Percentiles rank a stretch among this genome's conserved stretches.
These are phyloP conservation scores for Diaporthe citri DNA, from an alignment of 2,329 filamentous ascomycete species.

Conservation along the genomic window DNA sequence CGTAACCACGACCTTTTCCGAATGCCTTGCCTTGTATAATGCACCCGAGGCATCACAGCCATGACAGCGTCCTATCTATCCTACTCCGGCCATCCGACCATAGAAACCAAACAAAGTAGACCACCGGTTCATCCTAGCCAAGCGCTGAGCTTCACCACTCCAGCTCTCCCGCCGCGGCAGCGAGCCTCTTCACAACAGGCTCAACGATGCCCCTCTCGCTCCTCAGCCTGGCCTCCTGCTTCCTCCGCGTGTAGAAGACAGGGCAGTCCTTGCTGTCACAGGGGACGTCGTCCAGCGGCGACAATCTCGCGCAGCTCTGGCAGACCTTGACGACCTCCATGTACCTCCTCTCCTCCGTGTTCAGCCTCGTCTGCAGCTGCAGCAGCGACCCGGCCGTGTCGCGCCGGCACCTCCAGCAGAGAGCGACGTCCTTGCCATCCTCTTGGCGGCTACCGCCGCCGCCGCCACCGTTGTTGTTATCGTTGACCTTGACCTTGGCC, in stretches of 20 bases:
- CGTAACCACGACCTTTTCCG: not conserved
- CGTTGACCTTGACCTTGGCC: conserved; percentile 58
- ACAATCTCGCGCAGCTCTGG: conserved; percentile 80
- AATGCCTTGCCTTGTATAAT: not conserved
- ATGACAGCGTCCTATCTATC: not conserved
- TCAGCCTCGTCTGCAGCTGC: conserved; percentile 72
- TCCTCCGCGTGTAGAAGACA: conserved; percentile 85
- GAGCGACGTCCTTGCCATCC: conserved; percentile 50
- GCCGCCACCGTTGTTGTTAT: conserved; percentile 42
- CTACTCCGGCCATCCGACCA: not conserved
- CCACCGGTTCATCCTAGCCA: conserved; percentile 37
- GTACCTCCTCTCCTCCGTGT: conserved; percentile 72
- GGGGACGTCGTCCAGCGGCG: conserved; percentile 80
- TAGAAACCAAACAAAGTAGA: not conserved
- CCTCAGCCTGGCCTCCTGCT: conserved; percentile 65
- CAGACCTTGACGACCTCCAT: conserved; percentile 79
- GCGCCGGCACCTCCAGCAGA: conserved; percentile 71
- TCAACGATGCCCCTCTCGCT: conserved; percentile 54
- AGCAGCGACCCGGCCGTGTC: conserved; percentile 72
- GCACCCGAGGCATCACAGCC: not conserved
- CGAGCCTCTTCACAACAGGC: conserved; percentile 51
- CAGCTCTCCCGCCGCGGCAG: conserved; percentile 47
- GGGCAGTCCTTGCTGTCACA: conserved; percentile 95
- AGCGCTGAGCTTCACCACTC: conserved; percentile 49
- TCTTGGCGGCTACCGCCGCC: conserved; percentile 38